A percentile compares a stretch with the other conserved stretches of the same genome.
phyloP scores from a whole-genome alignment of 345 rosid species.

The Arabis alpina region DNA sequence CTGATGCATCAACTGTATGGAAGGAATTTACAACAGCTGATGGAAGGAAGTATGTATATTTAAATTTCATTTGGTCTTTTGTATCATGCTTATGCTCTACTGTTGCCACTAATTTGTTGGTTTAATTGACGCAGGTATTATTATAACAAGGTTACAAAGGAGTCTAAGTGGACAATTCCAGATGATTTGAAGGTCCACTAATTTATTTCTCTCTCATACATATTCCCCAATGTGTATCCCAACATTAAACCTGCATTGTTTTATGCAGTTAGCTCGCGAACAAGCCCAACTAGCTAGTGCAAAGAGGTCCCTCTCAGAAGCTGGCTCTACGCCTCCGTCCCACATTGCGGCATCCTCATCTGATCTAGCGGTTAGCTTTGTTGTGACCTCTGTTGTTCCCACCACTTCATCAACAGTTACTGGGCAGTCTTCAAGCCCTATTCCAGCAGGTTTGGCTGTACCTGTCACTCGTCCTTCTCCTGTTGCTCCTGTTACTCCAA shows the following conservation, averaged over 20 bases:
- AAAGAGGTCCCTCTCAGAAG: constrained; percentile 50
- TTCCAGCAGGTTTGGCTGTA: constrained; percentile 57
- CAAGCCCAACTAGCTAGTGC: constrained; percentile 65
- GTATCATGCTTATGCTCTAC: constrained; percentile 19
- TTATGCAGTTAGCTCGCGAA: constrained; percentile 90
- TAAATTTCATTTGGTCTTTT: constrained; percentile 19
- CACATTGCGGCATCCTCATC: constrained; percentile 51
- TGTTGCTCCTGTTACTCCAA: constrained; percentile 49
- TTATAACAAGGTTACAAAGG: constrained; percentile 89
- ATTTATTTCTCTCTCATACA: constrained; percentile 37
- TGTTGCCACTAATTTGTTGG: constrained; percentile 19
- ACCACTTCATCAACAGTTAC: constrained; percentile 45
- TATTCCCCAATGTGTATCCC: not conserved
- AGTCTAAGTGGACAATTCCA: constrained; percentile 96
- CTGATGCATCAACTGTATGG: constrained; percentile 99
- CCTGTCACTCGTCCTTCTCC: constrained; percentile 52
- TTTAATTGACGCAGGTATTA: constrained; percentile 71
- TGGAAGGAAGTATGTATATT: constrained; percentile 72
- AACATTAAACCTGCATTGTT: constrained; percentile 37
- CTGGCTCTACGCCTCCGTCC: constrained; percentile 52
- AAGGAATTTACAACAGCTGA: constrained; percentile 92
- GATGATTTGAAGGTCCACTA: constrained; percentile 84
- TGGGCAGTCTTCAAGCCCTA: constrained; percentile 64
- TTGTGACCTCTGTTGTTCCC: constrained; percentile 53
- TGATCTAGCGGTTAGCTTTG: constrained; percentile 45